These are phyloP conservation scores for Calcarisporium arbuscula DNA, from an alignment of 2,329 filamentous ascomycete genomes.

Conservation along the genomic window DNA sequence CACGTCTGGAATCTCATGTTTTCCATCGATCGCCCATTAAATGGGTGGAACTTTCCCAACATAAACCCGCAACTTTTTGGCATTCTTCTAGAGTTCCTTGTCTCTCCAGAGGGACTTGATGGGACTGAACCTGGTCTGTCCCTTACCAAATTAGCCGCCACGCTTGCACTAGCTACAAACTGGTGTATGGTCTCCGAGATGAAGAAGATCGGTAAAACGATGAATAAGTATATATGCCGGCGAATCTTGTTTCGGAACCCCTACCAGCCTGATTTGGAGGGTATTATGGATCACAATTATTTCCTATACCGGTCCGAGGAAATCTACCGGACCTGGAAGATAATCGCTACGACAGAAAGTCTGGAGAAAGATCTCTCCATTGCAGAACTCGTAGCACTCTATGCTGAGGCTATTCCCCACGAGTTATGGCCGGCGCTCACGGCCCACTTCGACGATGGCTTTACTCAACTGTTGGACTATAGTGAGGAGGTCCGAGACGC, in stretches of 20 bases:
- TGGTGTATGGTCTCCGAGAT: conserved; percentile 14
- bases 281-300: conserved; percentile 9
- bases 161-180: conserved; percentile 10
- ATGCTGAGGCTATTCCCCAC: conserved; percentile 7
- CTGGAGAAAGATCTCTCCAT: conserved; percentile 2
- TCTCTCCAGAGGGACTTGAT: conserved; percentile 11
- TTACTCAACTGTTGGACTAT: conserved; percentile 7
- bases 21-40: not conserved
- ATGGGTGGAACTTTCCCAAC: conserved; percentile 8
- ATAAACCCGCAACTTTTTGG: conserved; percentile 13
- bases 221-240: conserved; percentile 15
- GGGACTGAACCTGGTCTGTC: conserved; percentile 16
- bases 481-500: not conserved
- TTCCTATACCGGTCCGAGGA: conserved; percentile 17
- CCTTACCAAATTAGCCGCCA: conserved; percentile 15
- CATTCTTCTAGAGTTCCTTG: conserved; percentile 14
- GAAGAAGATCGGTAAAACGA: conserved; percentile 11
- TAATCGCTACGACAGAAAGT: too few relatives aligned
- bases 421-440: conserved; percentile 11
- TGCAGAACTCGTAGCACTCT: conserved; percentile 7
- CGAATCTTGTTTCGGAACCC: conserved; percentile 18
- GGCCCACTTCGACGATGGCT: conserved; percentile 8
- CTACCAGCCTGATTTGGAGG: conserved; percentile 14
- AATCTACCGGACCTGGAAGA: conserved; percentile 16
- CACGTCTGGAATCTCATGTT: conserved; percentile 5